Evolutionary conservation across 352 stramenopile genomes (phyloP), one percentile per base, ranked within the genome.

Genomic region (Globisporangium parvum): DNA sequence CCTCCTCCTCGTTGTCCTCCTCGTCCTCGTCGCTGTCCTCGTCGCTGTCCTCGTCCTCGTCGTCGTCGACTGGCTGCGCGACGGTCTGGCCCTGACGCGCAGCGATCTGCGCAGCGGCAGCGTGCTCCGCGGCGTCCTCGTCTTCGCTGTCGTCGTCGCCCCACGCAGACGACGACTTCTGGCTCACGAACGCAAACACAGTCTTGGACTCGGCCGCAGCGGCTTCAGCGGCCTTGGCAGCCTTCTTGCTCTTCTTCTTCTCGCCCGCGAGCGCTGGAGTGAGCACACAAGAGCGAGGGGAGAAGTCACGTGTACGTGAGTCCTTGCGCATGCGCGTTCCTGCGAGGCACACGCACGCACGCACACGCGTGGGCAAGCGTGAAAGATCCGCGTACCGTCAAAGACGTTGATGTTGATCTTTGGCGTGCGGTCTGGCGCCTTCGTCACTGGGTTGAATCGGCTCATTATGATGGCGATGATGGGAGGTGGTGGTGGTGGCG

Each of bases 121-220:
- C 70, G 47, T 83, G 74, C 44, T 63, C 49, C n/a, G 47, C 55
- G 3, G 55, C 55, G 31, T 79, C 72, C 28, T 80, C 70, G 39
- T 92, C 80, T 51, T 95, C 82, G 53, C 86, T 82, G 65, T 77
- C 86, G 24, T 88, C 76, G 59, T 90, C 75, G 35, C 71, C 74
- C 66, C 71, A 86, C 21, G 83, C 77, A n/a, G 68, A 73, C 50
- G 69, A 80, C 48, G 80, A 85, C 62, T 75, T 70, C 45, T 87
- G 76, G 64, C 67, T 78, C 46, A 90, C 76, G 45, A 93, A 93
- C 26, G 80, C 86, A 23, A 82, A 81, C 48, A 86, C 80, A 44
- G 69, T 72, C 51, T 75, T 78, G 54, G 74, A 77, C 28, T 66
- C 62, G 33, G 77, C 69, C 42, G 51, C 40, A 14, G 63, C 53